Evolutionary conservation across 2,329 filamentous ascomycete species (phyloP).

Genomic region (Aspergillus pseudoviridinutans): DNA sequence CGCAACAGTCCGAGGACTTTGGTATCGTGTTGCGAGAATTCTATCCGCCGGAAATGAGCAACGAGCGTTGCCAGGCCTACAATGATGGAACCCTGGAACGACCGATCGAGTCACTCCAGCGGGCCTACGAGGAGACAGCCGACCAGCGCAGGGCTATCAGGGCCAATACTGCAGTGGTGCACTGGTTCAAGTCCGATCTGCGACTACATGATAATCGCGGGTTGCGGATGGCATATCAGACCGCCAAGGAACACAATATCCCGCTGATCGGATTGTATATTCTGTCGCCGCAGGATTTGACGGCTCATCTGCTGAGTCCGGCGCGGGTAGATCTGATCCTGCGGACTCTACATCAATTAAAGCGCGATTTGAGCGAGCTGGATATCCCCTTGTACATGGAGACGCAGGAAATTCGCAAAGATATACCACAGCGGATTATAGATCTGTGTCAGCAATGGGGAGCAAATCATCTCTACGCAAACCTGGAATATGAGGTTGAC

Average conservation of each 20-base stretch:
- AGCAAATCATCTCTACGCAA: constrained; percentile 71
- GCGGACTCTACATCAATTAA: constrained; percentile 64
- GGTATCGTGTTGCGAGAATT: constrained; percentile 69
- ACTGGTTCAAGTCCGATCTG: constrained; percentile 89
- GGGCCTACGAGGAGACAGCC: constrained; percentile 59
- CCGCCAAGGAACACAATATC: constrained; percentile 63
- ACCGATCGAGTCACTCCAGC: constrained; percentile 66
- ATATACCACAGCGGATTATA: constrained; percentile 58
- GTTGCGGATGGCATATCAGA: constrained; percentile 61
- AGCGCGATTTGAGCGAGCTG: constrained; percentile 62
- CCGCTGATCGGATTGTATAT: constrained; percentile 75
- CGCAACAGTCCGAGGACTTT: constrained; percentile 45
- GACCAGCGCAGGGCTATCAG: constrained; percentile 49
- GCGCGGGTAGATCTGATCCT: constrained; percentile 76
- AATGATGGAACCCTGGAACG: constrained; percentile 64
- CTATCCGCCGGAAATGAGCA: constrained; percentile 84
- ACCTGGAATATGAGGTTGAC: constrained; percentile 89
- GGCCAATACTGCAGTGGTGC: constrained; percentile 63
- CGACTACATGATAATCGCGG: constrained; percentile 70
- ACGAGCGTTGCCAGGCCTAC: constrained; percentile 71
- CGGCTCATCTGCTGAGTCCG: constrained; percentile 71
- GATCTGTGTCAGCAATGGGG: constrained; percentile 68
- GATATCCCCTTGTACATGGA: constrained; percentile 77
- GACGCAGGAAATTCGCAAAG: constrained; percentile 62
- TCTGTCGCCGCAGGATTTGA: constrained; percentile 76